A percentile compares a stretch with the other conserved stretches of the same genome.
These are phyloP conservation scores for Naganishia cerealis DNA, from an alignment of 1,284 basidiomycete species.

Conservation along the genomic window DNA sequence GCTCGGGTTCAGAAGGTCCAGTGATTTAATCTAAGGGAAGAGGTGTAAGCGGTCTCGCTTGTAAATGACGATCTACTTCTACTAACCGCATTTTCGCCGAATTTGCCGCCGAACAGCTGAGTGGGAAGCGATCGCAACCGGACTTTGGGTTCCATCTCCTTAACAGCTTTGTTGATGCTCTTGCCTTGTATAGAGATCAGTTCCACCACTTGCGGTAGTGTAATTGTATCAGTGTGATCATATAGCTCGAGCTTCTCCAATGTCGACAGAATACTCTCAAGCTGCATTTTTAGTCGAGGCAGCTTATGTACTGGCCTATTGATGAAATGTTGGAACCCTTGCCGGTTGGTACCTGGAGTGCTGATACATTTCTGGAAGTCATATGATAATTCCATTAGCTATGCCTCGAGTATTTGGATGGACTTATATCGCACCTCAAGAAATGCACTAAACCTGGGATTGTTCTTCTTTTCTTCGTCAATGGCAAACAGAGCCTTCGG, in stretches of 20 bases:
- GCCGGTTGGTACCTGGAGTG: slow-evolving; percentile 58
- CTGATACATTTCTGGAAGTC: slow-evolving; percentile 33
- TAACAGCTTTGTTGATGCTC: slow-evolving; percentile 78
- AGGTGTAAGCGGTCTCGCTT: neutral
- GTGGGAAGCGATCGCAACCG: slow-evolving; percentile 80
- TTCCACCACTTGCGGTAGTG: slow-evolving; percentile 79
- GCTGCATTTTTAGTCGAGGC: slow-evolving; percentile 80
- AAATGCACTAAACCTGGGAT: slow-evolving; percentile 75
- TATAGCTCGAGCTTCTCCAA: slow-evolving; percentile 60
- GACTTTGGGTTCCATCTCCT: slow-evolving; percentile 79
- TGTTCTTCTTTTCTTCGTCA: slow-evolving; percentile 80
- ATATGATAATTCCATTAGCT: neutral
- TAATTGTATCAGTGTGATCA: slow-evolving; percentile 73
- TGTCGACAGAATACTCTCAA: slow-evolving; percentile 70
- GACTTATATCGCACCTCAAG: slow-evolving; percentile 65
- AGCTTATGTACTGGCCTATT: slow-evolving; percentile 84
- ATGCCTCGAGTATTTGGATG: neutral
- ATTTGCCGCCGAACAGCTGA: slow-evolving; percentile 62
- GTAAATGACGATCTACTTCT: neutral
- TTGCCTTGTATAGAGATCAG: slow-evolving; percentile 79
- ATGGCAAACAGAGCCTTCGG: slow-evolving; percentile 89
- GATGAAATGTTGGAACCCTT: slow-evolving; percentile 85
- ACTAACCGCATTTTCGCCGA: slow-evolving; percentile 72
- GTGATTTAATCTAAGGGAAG: slow-evolving; percentile 58
- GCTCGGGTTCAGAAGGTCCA: slow-evolving; percentile 80